These are phyloP conservation scores for Chaetomiaceae sp. DNA, from an alignment of 2,329 filamentous ascomycete genomes.

Conservation along the genomic window DNA sequence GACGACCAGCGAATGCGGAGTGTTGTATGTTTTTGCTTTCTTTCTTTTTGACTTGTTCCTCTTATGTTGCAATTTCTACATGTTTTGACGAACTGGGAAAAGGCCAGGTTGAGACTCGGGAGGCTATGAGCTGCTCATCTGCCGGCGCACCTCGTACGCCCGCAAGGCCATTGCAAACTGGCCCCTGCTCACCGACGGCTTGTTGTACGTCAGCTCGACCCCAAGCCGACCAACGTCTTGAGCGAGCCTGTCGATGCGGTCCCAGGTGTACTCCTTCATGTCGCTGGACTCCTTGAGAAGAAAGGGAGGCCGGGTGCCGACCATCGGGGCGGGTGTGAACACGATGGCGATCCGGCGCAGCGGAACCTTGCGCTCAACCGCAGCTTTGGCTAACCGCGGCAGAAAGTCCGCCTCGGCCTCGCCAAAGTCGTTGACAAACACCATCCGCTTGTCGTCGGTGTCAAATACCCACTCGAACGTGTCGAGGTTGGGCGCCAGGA, in stretches of 20 bases:
- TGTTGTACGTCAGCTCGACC: not conserved
- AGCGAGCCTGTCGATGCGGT: constrained; percentile 1
- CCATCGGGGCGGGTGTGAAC: not conserved
- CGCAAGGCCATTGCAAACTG: too few species aligned
- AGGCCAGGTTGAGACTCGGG: too few species aligned
- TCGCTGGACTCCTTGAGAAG: not conserved
- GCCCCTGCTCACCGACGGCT: not conserved
- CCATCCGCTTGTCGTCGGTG: not conserved
- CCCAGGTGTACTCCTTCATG: not conserved
- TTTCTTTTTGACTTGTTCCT: too few species aligned
- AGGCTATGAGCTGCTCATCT: too few species aligned
- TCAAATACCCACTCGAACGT: constrained; percentile 2
- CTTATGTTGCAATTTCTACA: too few species aligned
- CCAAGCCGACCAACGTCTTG: not conserved
- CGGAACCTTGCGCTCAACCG: not conserved
- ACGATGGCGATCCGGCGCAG: not conserved
- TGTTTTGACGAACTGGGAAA: too few species aligned
- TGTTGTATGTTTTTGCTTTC: too few species aligned
- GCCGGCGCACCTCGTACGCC: too few species aligned
- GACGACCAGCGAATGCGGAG: too few species aligned
- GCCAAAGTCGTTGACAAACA: not conserved
- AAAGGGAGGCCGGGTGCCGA: too few species aligned
- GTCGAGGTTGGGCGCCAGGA: constrained; percentile 2
- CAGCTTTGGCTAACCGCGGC: not conserved
- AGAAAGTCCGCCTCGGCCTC: not conserved